A percentile compares a stretch with the other conserved stretches of the same genome.
phyloP scores from a whole-genome alignment of 1,284 basidiomycete genomes.

The Mycosarcoma mackinlayi region DNA sequence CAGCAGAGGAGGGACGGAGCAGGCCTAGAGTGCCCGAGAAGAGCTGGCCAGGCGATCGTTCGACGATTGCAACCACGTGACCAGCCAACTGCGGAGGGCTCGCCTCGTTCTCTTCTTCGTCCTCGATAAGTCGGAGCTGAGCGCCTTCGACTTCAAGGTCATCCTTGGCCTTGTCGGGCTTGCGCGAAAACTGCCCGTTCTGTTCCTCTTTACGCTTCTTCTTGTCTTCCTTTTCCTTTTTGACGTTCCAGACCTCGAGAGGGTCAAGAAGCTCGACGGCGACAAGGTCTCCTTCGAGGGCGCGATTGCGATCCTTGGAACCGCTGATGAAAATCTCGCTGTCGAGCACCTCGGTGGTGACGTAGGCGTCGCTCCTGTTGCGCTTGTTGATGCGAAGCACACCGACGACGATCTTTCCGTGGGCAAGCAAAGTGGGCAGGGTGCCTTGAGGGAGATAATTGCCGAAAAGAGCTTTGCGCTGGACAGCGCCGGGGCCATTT shows the following conservation, averaged over 20 bases:
- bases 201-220: constrained; percentile 88
- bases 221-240: constrained; percentile 99
- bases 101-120: constrained; percentile 87
- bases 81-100: constrained; percentile 74
- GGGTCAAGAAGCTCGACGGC: constrained; percentile 96
- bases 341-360: constrained; percentile 97
- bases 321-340: constrained; percentile 92
- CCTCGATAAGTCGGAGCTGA: constrained; percentile 93
- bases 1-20: constrained; percentile 93
- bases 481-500: constrained; percentile 73
- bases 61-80: constrained; percentile 97
- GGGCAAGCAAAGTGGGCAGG: constrained; percentile 93
- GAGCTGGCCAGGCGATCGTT: constrained; percentile 97
- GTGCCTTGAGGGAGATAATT: constrained; percentile 98
- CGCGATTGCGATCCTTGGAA: constrained; percentile 97
- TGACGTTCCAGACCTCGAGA: constrained; percentile 87
- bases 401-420: constrained; percentile 97
- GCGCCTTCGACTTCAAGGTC: constrained; percentile 99
- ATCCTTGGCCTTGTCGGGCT: constrained; percentile 99
- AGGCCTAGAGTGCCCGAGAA: constrained; percentile 97
- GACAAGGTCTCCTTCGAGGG: constrained; percentile 97
- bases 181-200: constrained; percentile 81
- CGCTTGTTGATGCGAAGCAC: constrained; percentile 98
- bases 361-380: constrained; percentile 98
- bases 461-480: constrained; percentile 98